phyloP scores from a whole-genome alignment of 2,329 filamentous ascomycete species.

The Nothopassalora personata region DNA sequence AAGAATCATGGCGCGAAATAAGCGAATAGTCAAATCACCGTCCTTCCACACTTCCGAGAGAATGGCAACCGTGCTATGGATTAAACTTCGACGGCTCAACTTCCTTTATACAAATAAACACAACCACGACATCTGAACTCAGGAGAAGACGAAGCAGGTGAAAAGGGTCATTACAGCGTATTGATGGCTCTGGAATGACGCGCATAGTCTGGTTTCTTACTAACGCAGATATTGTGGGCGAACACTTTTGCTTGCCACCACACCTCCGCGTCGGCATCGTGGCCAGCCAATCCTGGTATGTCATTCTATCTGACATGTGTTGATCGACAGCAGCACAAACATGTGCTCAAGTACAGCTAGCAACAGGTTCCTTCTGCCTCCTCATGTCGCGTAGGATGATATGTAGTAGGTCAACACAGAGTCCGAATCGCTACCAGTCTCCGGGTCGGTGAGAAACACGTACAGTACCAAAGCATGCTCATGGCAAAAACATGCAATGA shows the following conservation, averaged over 20 bases:
- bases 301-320: background rate
- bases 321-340: background rate
- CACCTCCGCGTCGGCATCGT: background rate
- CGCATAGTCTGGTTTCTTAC: background rate
- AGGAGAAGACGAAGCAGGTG: background rate
- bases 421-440: constrained; percentile 51
- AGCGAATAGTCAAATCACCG: too few relatives aligned
- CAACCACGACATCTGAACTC: background rate
- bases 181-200: background rate
- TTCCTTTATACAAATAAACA: background rate
- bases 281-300: background rate
- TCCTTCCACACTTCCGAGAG: background rate
- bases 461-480: constrained; percentile 77
- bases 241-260: constrained; percentile 1
- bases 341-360: background rate
- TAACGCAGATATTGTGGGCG: background rate
- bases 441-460: constrained; percentile 69
- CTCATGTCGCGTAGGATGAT: constrained; percentile 43
- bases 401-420: constrained; percentile 68
- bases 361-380: background rate
- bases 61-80: background rate
- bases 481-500: constrained; percentile 85
- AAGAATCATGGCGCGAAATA: too few relatives aligned
- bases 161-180: background rate
- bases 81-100: background rate